Evolutionary conservation across 768 basidiomycete species (phyloP).

Genomic region (Pleurotus platypus): DNA sequence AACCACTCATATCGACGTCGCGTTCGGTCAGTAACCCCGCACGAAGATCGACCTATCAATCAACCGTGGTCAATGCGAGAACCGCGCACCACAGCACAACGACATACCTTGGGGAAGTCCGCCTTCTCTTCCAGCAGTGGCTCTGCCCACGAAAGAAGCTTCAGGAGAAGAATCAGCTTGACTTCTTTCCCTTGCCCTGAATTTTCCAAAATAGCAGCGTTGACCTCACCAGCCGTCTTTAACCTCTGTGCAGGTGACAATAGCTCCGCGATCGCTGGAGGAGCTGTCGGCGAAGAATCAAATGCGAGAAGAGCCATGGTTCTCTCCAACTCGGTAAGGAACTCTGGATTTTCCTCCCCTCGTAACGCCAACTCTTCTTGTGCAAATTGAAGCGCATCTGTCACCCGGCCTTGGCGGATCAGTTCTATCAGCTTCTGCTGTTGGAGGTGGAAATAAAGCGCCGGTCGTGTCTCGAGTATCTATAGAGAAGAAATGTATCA

Average conservation of each 20-base stretch:
- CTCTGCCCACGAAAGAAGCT: constrained; percentile 89
- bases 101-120: constrained; percentile 70
- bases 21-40: constrained; percentile 8
- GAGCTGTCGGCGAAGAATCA: constrained; percentile 57
- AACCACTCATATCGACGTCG: constrained; percentile 3
- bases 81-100: constrained; percentile 14
- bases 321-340: constrained; percentile 85
- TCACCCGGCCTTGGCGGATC: constrained; percentile 78
- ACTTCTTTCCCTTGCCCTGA: constrained; percentile 91
- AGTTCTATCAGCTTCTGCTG: constrained; percentile 95
- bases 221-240: constrained; percentile 95
- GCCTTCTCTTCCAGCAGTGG: constrained; percentile 69
- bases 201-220: constrained; percentile 91
- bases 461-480: constrained; percentile 96
- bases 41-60: constrained; percentile 9
- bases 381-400: constrained; percentile 85
- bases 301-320: constrained; percentile 94
- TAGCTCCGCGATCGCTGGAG: constrained; percentile 70
- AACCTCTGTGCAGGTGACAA: constrained; percentile 84
- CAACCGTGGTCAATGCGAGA: constrained; percentile 13
- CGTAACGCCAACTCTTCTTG: constrained; percentile 92
- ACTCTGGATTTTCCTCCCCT: constrained; percentile 93
- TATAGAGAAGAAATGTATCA: constrained; percentile 32
- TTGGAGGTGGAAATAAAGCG: constrained; percentile 91
- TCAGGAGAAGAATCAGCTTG: constrained; percentile 78